Evolutionary conservation across 192 early-diverging fungal species (phyloP), one percentile per base, ranked within the genome.

Genomic region (Podila verticillata): DNA sequence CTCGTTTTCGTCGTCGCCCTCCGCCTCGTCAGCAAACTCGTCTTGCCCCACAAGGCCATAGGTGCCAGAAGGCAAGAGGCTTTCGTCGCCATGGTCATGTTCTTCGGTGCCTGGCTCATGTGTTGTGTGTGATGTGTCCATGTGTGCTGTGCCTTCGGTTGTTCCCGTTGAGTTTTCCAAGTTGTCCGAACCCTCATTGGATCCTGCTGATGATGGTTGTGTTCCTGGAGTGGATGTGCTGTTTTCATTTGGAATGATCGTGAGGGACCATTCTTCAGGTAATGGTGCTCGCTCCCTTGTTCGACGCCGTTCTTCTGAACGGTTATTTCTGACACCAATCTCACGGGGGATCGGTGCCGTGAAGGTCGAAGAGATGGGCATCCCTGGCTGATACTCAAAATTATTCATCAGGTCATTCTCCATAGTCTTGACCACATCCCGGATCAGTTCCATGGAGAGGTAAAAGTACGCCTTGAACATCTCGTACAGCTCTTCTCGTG

Each of bases 401-500:
- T 88, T 82, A 72, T 95, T 90, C 86, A 97, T 91, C 81, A 98
- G 89, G 36, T 93, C 94, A 58, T 93, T 93, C 65, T 98, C 96
- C 84, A 95, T 93, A 0, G 92, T 88, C 57, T 93, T 95, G 8
- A 97, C 95, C 66, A 96, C 92, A 72, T 94, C 95, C 10, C 92
- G 86, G 5, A 98, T 94, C 28, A 97, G 86, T 64, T 96, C 94
- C 89, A 95, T 96, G 4, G 93, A 95, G 0, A 96, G 84, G 71
- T 95, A 90, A 58, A 96, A 93, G 68, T 97, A 98, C 8, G 97
- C 92, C 75, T 96, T 96, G 80, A 98, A 94, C 88, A 98, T 96
- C 26, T 84, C 82, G 48, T 93, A 91, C 12, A 99, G 83, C 63
- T 98, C 97, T 19, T 94, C 89, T 28, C 92, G 86, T 13, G 94